A percentile compares a stretch with the other conserved stretches of the same genome.
Conservation (phyloP, 2,329 filamentous ascomycete genomes). For the Fusarium brevicatenulatum region DNA sequence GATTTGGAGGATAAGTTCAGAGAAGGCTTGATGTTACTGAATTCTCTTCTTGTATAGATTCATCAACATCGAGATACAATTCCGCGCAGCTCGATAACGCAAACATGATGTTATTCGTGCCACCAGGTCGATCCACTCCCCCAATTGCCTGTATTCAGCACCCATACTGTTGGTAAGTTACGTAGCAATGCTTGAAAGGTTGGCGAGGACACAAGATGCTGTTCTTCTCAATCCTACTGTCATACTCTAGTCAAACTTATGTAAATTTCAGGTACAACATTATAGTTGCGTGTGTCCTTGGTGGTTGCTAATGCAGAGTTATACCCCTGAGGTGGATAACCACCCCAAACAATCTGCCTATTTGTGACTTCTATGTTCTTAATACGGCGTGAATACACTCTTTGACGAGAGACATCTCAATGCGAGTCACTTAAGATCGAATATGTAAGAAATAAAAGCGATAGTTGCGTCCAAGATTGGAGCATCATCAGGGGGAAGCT, state of each 20-base stretch:
- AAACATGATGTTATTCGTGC: background rate
- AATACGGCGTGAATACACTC: background rate
- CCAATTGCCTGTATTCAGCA: background rate
- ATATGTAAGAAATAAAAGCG: background rate
- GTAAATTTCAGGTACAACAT: background rate
- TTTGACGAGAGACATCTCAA: background rate
- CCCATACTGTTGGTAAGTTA: background rate
- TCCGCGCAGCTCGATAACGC: background rate
- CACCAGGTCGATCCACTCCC: background rate
- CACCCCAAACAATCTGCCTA: background rate
- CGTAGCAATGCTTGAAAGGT: background rate
- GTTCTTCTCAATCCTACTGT: background rate
- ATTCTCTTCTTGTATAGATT: background rate
- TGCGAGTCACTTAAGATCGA: background rate
- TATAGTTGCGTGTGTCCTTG: background rate
- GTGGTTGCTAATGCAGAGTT: background rate
- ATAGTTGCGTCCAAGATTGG: background rate
- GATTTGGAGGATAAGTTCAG: background rate
- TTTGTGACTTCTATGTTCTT: background rate
- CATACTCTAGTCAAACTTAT: background rate
- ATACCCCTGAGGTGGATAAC: background rate
- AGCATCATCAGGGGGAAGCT: background rate
- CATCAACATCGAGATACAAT: background rate
- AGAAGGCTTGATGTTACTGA: background rate
- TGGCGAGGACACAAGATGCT: background rate